Evolutionary conservation across 2,329 filamentous ascomycete species (phyloP), one percentile per base, ranked within the genome.

Genomic region (Chaetomium globosum): DNA sequence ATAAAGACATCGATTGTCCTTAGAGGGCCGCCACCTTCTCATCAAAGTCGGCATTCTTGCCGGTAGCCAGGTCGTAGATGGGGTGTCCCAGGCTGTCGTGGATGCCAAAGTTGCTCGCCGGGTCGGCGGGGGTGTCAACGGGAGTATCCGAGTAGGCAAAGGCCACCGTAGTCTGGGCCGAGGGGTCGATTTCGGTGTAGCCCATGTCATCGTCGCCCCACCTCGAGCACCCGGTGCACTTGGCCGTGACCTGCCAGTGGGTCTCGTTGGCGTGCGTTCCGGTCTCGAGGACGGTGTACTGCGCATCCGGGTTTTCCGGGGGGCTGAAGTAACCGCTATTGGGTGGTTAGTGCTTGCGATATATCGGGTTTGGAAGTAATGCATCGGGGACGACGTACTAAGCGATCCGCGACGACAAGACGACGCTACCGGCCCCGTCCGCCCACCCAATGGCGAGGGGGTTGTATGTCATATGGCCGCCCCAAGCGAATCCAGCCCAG

Each of bases 401-500:
- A 6, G 80, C 79, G 69, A 79, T 80, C 31, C 81, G 76, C 0
- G 80, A 77, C 0, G 80, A 80, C 13, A 78, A 73, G 1, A 80
- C 76, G 12, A 76, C 77, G 46, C 73, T 76, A 49, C 71, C 76
- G 16, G 72, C 75, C 28, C 77, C 79, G 68, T 80, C 81, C 46
- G 74, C 70, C 81, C 81, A 83, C 4, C 75, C 77, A 31, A 83
- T 71, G 4, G 79, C 76, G 1, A 83, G 73, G 1, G 81, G 81
- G 65, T 80, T 79, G 71, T 81, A 80, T 1, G 78, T 77, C 81
- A 83, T 83, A 39, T 77, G 76, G 4, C 80, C 81, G n/a, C 80
- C 81, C 81, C 81, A 83, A 16, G 81, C 77, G 26, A 82, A 73
- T 2, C 80, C 81, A 9, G 79, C 77, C 81, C 81, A 83, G 63